These are phyloP conservation scores for Rhizopogon roseolus DNA, from an alignment of 768 basidiomycete species.

Conservation along the genomic window DNA sequence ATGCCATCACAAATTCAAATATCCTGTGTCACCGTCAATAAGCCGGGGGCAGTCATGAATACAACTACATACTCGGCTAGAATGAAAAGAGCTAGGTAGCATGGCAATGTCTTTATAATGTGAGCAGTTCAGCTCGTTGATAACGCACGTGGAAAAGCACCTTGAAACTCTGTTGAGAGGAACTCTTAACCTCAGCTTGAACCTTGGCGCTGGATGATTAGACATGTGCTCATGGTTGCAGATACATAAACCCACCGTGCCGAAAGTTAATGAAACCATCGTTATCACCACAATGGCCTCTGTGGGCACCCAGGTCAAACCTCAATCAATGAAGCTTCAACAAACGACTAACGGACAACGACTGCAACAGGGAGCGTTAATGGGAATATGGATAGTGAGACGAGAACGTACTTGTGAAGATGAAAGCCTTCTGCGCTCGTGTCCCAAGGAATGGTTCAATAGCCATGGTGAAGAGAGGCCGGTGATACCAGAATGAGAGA, in stretches of 20 bases:
- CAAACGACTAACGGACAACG: slow-evolving; percentile 50
- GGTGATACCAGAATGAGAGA: slow-evolving; percentile 2
- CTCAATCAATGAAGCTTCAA: neutral
- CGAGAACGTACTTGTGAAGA: slow-evolving; percentile 55
- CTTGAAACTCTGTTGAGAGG: slow-evolving; percentile 41
- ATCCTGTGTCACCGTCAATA: slow-evolving; percentile 38
- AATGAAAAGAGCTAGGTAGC: slow-evolving; percentile 80
- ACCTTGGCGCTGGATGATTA: slow-evolving; percentile 35
- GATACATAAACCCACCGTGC: slow-evolving; percentile 39
- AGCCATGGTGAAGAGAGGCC: slow-evolving; percentile 43
- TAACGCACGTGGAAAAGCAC: slow-evolving; percentile 22
- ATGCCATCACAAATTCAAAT: slow-evolving; percentile 76
- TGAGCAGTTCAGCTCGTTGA: slow-evolving; percentile 8
- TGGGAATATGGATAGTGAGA: neutral
- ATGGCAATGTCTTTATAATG: slow-evolving; percentile 60
- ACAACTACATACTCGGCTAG: slow-evolving; percentile 59
- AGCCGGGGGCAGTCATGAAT: neutral
- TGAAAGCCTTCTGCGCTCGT: slow-evolving; percentile 66
- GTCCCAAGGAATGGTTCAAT: slow-evolving; percentile 70
- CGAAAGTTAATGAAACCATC: slow-evolving; percentile 71
- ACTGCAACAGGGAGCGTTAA: slow-evolving; percentile 30
- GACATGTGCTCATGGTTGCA: neutral
- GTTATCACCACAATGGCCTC: slow-evolving; percentile 73
- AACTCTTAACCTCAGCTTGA: slow-evolving; percentile 25
- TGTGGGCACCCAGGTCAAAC: slow-evolving; percentile 22